Evolutionary conservation across 805 yeast genomes (phyloP).

Genomic region (Yarrowia sp.): DNA sequence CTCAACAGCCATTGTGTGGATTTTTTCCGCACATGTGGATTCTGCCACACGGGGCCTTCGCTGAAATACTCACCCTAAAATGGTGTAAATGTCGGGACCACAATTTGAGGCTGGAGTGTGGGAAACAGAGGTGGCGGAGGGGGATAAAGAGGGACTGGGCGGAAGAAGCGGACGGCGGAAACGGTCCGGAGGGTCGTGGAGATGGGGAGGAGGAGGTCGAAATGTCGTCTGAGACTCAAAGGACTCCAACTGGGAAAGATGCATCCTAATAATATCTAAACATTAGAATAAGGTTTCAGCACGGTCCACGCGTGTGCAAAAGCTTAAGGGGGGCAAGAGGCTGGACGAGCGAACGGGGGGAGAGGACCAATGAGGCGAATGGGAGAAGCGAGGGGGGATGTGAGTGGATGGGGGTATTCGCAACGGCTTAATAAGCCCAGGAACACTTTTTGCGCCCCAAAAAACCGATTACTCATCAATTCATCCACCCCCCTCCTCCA

Average conservation of each 20-base stretch:
- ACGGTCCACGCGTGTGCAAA: conserved; percentile 14
- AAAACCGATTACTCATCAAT: too few relatives aligned
- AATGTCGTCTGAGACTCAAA: neutral
- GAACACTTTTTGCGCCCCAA: neutral
- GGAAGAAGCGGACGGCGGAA: neutral
- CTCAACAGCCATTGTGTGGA: too few relatives aligned
- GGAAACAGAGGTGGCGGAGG: neutral
- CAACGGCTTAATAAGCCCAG: neutral
- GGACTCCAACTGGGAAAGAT: conserved; percentile 18
- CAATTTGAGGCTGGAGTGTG: neutral
- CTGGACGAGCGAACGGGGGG: neutral
- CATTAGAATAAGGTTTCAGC: conserved; percentile 8
- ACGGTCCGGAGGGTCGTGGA: neutral
- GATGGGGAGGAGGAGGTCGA: neutral
- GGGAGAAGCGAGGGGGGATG: neutral
- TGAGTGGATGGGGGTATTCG: neutral
- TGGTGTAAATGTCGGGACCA: neutral
- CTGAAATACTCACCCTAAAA: conserved; percentile 19
- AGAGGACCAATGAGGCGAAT: neutral
- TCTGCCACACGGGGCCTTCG: too few relatives aligned
- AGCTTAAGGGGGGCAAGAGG: neutral
- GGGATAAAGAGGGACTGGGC: conserved; percentile 2
- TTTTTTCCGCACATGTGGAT: too few relatives aligned
- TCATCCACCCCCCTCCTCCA: neutral
- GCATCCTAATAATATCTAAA: conserved; percentile 13